Conservation (phyloP, 1,139 yeast species). For the Lodderomyces pseudojiufengensis region DNA sequence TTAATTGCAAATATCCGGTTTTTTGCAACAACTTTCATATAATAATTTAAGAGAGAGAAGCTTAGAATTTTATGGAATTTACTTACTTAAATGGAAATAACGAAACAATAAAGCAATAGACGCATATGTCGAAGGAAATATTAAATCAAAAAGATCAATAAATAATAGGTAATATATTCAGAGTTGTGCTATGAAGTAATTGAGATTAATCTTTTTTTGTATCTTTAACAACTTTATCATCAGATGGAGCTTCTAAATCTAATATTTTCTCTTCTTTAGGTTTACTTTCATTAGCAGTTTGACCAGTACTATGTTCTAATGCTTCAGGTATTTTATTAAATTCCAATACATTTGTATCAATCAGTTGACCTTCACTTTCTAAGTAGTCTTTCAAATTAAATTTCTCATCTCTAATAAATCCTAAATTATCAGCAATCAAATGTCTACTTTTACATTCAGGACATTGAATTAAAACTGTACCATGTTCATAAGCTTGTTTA, state of each 20-base stretch:
- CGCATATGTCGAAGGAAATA: too few species aligned
- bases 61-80: too few species aligned
- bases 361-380: slow-evolving; percentile 68
- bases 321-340: slow-evolving; percentile 73
- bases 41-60: too few species aligned
- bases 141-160: too few species aligned
- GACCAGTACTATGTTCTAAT: slow-evolving; percentile 50
- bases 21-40: too few species aligned
- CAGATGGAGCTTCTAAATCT: slow-evolving; percentile 15
- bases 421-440: slow-evolving; percentile 87
- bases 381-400: slow-evolving; percentile 81
- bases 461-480: slow-evolving; percentile 87
- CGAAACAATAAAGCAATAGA: too few species aligned
- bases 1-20: too few species aligned
- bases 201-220: slow-evolving; percentile 1
- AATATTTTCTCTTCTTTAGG: slow-evolving; percentile 19
- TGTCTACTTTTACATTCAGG: slow-evolving; percentile 90
- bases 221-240: slow-evolving; percentile 5
- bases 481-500: slow-evolving; percentile 84
- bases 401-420: slow-evolving; percentile 70
- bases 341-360: slow-evolving; percentile 62
- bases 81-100: too few species aligned
- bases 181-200: too few species aligned
- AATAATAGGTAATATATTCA: too few species aligned
- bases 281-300: slow-evolving; percentile 55